Conservation (phyloP, 106 monocot species). For the Hemerocallis citrina region DNA sequence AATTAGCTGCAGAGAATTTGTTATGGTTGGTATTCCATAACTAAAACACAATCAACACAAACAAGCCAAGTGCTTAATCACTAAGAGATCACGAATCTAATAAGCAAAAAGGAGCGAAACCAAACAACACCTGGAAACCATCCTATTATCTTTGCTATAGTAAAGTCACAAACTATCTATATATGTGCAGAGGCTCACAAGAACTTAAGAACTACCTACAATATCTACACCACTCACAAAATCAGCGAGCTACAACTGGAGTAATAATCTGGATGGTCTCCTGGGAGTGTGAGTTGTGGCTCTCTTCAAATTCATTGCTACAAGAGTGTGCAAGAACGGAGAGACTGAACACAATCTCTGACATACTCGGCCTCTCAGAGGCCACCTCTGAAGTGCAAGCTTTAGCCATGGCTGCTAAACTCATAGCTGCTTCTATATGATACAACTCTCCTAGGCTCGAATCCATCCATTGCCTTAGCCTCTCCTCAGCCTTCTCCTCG, state of each 20-base stretch:
- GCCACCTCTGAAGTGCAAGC: conserved; percentile 24
- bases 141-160: too few species aligned
- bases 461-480: conserved; percentile 35
- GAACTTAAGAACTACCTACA: background rate
- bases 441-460: conserved; percentile 10
- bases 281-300: background rate
- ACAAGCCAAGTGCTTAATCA: too few species aligned
- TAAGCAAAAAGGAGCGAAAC: too few species aligned
- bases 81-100: too few species aligned
- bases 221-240: background rate
- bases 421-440: conserved; percentile 23
- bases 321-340: conserved; percentile 20
- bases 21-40: too few species aligned
- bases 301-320: conserved; percentile 5
- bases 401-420: conserved; percentile 24
- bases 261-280: conserved; percentile 2
- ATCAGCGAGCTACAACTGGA: conserved; percentile 15
- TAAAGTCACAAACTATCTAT: too few species aligned
- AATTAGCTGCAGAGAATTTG: too few species aligned
- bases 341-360: conserved; percentile 29
- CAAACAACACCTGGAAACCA: too few species aligned
- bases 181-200: too few species aligned
- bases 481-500: conserved; percentile 18
- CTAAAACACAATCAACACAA: too few species aligned
- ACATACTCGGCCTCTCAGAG: conserved; percentile 23